These are phyloP conservation scores for Urochloa ruziziensis DNA, from an alignment of 176 grass and related monocot genomes.

Conservation along the genomic window DNA sequence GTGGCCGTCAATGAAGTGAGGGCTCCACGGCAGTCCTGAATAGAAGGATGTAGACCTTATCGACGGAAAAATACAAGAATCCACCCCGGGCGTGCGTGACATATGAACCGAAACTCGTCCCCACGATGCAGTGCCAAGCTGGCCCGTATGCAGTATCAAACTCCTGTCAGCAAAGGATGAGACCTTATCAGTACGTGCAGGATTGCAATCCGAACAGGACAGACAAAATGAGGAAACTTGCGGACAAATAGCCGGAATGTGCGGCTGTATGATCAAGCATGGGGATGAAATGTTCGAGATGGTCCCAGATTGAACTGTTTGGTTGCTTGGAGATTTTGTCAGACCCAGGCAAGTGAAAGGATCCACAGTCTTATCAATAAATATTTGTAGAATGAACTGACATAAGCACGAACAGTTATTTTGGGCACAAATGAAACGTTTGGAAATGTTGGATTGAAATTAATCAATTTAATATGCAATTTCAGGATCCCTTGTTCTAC, in stretches of 20 bases:
- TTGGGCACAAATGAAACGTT: background rate
- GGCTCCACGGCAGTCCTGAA: constrained; percentile 88
- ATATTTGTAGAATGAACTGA: background rate
- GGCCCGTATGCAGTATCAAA: constrained; percentile 84
- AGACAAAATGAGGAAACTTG: constrained; percentile 2
- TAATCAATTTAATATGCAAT: background rate
- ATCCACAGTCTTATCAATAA: background rate
- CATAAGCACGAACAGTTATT: background rate
- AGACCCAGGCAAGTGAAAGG: background rate
- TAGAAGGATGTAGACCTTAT: constrained; percentile 91
- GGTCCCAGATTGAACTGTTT: background rate
- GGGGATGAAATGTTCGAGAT: background rate
- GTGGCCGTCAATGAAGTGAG: constrained; percentile 40
- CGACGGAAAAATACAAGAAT: constrained; percentile 94
- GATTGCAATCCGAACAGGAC: background rate
- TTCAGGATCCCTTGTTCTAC: background rate
- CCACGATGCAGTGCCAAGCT: constrained; percentile 99
- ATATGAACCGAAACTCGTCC: constrained; percentile 93
- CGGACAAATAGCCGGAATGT: constrained; percentile 20
- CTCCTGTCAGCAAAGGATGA: constrained; percentile 62
- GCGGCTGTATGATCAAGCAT: background rate
- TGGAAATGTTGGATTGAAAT: background rate
- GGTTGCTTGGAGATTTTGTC: background rate
- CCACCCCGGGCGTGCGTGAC: constrained; percentile 91
- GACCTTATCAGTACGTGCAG: constrained; percentile 11